Conservation (phyloP, 1,284 basidiomycete genomes). For the Athelia sp. region DNA sequence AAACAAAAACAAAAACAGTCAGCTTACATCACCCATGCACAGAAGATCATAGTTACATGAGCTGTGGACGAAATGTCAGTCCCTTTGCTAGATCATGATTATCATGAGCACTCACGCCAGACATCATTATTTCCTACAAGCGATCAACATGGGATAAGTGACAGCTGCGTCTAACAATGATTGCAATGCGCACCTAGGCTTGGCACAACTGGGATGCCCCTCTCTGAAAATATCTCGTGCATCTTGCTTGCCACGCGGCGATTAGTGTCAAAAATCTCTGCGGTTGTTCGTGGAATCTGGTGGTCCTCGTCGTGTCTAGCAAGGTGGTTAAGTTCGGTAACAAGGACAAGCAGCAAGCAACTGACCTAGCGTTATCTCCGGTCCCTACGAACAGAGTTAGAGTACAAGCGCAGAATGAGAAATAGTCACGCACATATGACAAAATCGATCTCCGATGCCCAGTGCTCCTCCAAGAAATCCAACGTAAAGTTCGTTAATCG, state of each 20-base stretch:
- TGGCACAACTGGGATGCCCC: constrained; percentile 79
- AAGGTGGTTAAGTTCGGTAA: constrained; percentile 3
- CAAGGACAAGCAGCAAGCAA: not conserved
- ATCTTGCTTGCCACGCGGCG: constrained; percentile 66
- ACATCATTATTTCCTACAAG: constrained; percentile 81
- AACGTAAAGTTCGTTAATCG: constrained; percentile 77
- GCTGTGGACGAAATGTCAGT: constrained; percentile 33
- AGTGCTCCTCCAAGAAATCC: constrained; percentile 76
- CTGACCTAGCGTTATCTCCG: constrained; percentile 84
- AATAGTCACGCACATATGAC: constrained; percentile 62
- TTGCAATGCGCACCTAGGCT: constrained; percentile 56
- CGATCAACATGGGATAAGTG: not conserved
- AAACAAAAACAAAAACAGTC: constrained; percentile 5
- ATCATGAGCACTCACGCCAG: constrained; percentile 58
- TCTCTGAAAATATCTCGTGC: constrained; percentile 60
- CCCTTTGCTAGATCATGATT: constrained; percentile 6
- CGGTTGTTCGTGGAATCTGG: constrained; percentile 71
- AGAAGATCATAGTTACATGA: constrained; percentile 52
- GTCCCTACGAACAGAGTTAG: constrained; percentile 55
- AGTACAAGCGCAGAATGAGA: constrained; percentile 2
- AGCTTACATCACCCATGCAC: too few relatives aligned
- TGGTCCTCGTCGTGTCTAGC: constrained; percentile 86
- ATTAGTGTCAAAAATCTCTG: constrained; percentile 81
- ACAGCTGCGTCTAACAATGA: constrained; percentile 4
- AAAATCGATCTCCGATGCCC: constrained; percentile 85